phyloP scores from a whole-genome alignment of 1,139 yeast species.

The Pneumocystis murina region DNA sequence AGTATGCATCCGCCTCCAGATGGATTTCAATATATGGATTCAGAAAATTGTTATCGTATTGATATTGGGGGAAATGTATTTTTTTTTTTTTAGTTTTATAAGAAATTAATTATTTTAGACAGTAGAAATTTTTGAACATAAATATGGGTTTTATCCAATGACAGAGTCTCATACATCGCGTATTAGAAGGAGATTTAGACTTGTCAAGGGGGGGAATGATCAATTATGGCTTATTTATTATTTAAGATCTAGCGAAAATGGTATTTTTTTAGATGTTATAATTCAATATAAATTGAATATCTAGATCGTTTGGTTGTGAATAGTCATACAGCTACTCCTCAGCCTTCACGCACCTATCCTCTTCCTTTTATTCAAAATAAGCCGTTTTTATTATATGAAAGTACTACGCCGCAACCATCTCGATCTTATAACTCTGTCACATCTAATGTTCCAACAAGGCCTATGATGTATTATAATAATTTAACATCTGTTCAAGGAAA shows the following conservation, averaged over 20 bases:
- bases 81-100: not conserved
- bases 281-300: conserved; percentile 4
- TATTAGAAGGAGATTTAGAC: conserved; percentile 9
- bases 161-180: conserved; percentile 11
- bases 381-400: conserved; percentile 5
- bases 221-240: conserved; percentile 8
- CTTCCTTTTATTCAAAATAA: conserved; percentile 7
- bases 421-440: conserved; percentile 4
- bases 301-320: conserved; percentile 10
- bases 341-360: conserved; percentile 11
- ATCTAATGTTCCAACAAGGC: conserved; percentile 4
- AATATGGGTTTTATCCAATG: conserved; percentile 11
- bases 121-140: conserved; percentile 12
- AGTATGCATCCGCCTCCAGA: conserved; percentile 10
- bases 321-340: conserved; percentile 9
- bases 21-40: conserved; percentile 13
- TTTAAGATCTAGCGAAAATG: conserved; percentile 4
- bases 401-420: not conserved
- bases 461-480: not conserved
- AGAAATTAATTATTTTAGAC: not conserved
- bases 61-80: conserved; percentile 8
- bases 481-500: not conserved
- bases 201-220: conserved; percentile 5
- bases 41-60: conserved; percentile 8
- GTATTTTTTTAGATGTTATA: conserved; percentile 6